phyloP scores from a whole-genome alignment of 805 yeast genomes.

The Saccharomycopsis schoenii region DNA sequence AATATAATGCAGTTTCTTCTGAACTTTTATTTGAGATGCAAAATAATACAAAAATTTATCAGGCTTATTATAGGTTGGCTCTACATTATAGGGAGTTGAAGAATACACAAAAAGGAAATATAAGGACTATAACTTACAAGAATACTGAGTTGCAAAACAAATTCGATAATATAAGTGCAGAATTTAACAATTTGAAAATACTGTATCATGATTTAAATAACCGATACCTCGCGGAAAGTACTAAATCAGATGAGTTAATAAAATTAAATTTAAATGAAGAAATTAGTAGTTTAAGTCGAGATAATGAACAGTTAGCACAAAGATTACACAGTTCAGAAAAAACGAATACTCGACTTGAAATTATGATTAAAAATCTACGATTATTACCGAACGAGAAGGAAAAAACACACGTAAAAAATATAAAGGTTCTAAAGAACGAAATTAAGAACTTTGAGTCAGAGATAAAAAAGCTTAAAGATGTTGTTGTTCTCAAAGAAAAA shows the following conservation, averaged over 20 bases:
- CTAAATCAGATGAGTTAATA: neutral
- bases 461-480: neutral
- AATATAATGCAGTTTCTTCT: slow-evolving; percentile 2
- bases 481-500: neutral
- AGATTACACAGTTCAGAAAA: neutral
- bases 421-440: neutral
- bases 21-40: slow-evolving; percentile 14
- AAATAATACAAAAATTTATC: slow-evolving; percentile 12
- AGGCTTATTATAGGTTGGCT: slow-evolving; percentile 16
- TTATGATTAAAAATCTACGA: neutral
- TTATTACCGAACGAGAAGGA: neutral
- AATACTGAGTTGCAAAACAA: neutral
- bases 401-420: neutral
- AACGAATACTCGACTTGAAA: neutral
- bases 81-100: slow-evolving; percentile 8
- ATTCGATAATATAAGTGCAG: neutral
- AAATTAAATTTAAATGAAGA: neutral
- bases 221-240: neutral
- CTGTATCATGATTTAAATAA: neutral
- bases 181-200: neutral
- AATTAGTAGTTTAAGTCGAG: neutral
- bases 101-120: neutral
- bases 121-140: neutral
- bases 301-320: neutral
- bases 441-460: neutral